A percentile compares a stretch with the other conserved stretches of the same genome.
These are phyloP conservation scores for Thraustochytrium striatum DNA, from an alignment of 352 stramenopile genomes.

Conservation along the genomic window DNA sequence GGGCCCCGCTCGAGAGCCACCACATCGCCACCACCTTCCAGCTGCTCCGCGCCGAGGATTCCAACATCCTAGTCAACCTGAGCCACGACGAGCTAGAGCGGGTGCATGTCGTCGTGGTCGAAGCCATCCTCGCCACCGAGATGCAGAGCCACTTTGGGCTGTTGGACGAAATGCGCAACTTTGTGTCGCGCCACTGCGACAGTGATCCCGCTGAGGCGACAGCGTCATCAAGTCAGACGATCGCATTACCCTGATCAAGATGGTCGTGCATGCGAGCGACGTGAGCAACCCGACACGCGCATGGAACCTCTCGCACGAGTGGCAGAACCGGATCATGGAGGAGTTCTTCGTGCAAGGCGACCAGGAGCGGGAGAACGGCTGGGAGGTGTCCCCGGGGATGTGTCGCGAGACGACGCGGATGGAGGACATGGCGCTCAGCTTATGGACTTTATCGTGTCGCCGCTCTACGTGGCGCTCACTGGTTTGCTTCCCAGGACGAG, in stretches of 20 bases:
- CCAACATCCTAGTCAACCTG: slow-evolving; percentile 28
- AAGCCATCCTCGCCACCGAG: slow-evolving; percentile 57
- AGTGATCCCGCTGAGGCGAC: background rate
- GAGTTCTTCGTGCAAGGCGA: slow-evolving; percentile 53
- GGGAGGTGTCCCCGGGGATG: slow-evolving; percentile 42
- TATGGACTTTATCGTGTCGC: slow-evolving; percentile 52
- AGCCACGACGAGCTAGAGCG: background rate
- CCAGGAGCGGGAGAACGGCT: slow-evolving; percentile 36
- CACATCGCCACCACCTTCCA: slow-evolving; percentile 62
- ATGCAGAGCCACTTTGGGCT: slow-evolving; percentile 58
- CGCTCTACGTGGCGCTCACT: slow-evolving; percentile 39
- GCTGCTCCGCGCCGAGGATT: background rate
- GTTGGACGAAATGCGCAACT: slow-evolving; percentile 62
- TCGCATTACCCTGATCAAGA: slow-evolving; percentile 12
- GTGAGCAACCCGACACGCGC: slow-evolving; percentile 50
- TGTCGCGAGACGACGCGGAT: slow-evolving; percentile 34
- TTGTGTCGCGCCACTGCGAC: slow-evolving; percentile 65
- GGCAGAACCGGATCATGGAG: slow-evolving; percentile 47
- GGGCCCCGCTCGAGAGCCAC: slow-evolving; percentile 79
- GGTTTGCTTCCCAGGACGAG: slow-evolving; percentile 20
- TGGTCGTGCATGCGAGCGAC: slow-evolving; percentile 48
- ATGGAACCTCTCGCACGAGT: slow-evolving; percentile 35
- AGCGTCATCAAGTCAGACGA: slow-evolving; percentile 35
- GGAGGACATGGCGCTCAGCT: slow-evolving; percentile 44
- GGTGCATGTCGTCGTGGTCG: slow-evolving; percentile 54